Conservation (phyloP, 768 basidiomycete genomes). For the Flagelloscypha sp. region DNA sequence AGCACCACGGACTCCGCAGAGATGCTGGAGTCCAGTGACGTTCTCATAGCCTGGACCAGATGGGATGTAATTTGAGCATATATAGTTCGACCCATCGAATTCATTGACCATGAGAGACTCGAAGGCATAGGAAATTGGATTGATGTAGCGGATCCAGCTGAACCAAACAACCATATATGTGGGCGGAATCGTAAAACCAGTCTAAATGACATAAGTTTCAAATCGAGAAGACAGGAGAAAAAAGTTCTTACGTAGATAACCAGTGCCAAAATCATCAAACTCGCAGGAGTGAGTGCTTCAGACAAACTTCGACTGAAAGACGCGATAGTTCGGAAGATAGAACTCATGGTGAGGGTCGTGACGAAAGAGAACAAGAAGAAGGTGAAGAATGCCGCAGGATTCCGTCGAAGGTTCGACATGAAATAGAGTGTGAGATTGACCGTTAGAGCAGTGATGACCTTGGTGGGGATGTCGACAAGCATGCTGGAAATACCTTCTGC, state of each 20-base stretch:
- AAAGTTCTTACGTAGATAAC: conserved; percentile 35
- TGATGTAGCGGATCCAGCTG: conserved; percentile 59
- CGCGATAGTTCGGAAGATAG: conserved; percentile 64
- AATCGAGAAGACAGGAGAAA: too few relatives aligned
- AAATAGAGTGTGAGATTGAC: conserved; percentile 54
- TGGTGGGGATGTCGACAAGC: conserved; percentile 54
- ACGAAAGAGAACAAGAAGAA: conserved; percentile 51
- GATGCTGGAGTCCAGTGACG: conserved; percentile 54
- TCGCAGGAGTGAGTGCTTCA: conserved; percentile 1
- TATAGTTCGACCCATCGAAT: conserved; percentile 61
- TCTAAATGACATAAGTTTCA: background rate
- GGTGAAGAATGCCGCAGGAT: conserved; percentile 55
- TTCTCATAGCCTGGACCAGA: conserved; percentile 54
- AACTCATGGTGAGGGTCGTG: conserved; percentile 60
- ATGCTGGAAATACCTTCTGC: conserved; percentile 49
- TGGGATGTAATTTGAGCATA: conserved; percentile 52
- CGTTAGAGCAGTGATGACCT: conserved; percentile 33
- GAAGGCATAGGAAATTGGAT: conserved; percentile 57
- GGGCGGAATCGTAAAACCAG: conserved; percentile 52
- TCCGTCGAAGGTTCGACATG: conserved; percentile 46
- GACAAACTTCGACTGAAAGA: conserved; percentile 32
- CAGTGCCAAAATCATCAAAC: conserved; percentile 40
- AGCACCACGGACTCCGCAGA: conserved; percentile 67
- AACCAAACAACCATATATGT: conserved; percentile 62
- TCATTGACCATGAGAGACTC: conserved; percentile 75